phyloP scores from a whole-genome alignment of 2,329 filamentous ascomycete genomes.

The Lecanosticta acicola region DNA sequence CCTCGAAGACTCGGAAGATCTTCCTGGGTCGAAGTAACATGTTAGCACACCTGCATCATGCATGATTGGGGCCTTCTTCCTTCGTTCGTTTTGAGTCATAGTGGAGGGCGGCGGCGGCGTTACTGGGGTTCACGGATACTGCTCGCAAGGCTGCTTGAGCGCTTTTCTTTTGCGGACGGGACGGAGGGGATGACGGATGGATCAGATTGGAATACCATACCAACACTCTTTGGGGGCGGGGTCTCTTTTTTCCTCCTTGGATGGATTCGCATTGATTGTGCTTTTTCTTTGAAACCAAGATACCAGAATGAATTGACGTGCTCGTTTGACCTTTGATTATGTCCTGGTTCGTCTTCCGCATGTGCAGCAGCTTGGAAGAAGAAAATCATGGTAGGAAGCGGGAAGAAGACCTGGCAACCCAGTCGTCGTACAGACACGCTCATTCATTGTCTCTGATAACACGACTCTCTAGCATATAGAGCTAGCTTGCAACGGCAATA shows the following conservation, averaged over 20 bases:
- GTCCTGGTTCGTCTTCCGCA: background rate
- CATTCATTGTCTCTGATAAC: too few relatives aligned
- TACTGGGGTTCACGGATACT: too few relatives aligned
- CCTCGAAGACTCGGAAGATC: slow-evolving; percentile 19
- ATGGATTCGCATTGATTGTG: background rate
- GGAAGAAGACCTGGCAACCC: too few relatives aligned
- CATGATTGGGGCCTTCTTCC: too few relatives aligned
- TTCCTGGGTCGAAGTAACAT: slow-evolving; percentile 11
- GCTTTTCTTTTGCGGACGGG: slow-evolving; percentile 1
- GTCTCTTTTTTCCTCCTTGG: background rate
- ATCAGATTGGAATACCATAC: background rate
- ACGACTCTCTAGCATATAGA: too few relatives aligned
- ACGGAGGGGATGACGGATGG: background rate
- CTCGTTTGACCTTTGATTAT: background rate
- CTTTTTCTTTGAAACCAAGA: too few relatives aligned
- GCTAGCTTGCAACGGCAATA: too few relatives aligned
- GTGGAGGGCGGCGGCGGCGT: too few relatives aligned
- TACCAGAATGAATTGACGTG: background rate
- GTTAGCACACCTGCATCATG: too few relatives aligned
- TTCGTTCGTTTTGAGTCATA: too few relatives aligned
- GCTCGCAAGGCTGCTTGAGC: slow-evolving; percentile 10
- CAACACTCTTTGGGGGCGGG: background rate
- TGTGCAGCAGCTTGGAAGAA: background rate
- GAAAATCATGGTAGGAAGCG: too few relatives aligned
- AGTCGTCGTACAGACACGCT: too few relatives aligned